These are phyloP conservation scores for Suillus brevipes DNA, from an alignment of 768 basidiomycete genomes.

Conservation along the genomic window DNA sequence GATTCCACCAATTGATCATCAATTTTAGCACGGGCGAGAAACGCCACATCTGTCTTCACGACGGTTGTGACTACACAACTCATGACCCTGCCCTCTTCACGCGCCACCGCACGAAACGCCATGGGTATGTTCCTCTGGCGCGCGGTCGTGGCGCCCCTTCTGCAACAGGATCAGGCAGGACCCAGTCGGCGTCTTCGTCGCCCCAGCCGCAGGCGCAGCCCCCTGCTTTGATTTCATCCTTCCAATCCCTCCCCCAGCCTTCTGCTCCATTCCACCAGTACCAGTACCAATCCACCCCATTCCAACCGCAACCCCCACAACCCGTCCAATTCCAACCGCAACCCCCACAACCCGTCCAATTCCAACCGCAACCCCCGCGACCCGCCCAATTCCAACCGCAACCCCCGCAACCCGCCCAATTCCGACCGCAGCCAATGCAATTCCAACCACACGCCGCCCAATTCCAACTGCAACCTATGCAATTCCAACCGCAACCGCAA, in stretches of 20 bases:
- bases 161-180: not conserved
- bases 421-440: not conserved
- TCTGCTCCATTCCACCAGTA: no score
- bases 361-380: not conserved
- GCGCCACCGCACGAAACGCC: conserved; percentile 24
- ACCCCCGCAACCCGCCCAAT: not conserved
- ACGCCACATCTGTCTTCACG: conserved; percentile 6
- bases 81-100: conserved; percentile 26
- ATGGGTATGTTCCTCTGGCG: conserved; percentile 21
- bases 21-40: conserved; percentile 23
- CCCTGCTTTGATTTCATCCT: no score
- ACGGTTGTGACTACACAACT: conserved; percentile 20
- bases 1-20: not conserved
- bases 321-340: not conserved
- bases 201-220: not conserved
- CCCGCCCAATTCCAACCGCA: not conserved
- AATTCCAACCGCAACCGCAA: no score
- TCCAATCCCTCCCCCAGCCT: no score
- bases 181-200: no score
- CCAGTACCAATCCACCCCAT: no score
- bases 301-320: no score
- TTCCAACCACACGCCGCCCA: no score
- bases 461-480: not conserved
- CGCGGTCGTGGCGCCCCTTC: not conserved
- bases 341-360: not conserved